Percentiles rank a stretch among this genome's conserved stretches.
These are phyloP conservation scores for Chaetoceros muelleri DNA, from an alignment of 108 stramenopile species.

Conservation along the genomic window DNA sequence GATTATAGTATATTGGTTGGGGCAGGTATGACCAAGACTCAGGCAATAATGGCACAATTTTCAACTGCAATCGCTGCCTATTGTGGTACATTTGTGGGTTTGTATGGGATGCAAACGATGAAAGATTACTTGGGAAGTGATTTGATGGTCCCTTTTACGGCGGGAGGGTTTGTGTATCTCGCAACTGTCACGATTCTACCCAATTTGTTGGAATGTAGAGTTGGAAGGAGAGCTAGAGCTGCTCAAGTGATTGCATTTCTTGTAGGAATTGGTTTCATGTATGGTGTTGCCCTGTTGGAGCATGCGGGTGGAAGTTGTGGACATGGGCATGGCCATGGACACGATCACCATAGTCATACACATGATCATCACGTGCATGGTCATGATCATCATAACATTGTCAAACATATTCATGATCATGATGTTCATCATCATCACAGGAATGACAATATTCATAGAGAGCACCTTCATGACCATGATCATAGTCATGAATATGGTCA, in stretches of 20 bases:
- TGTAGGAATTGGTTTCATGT: conserved; percentile 67
- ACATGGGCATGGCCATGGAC: conserved; percentile 9
- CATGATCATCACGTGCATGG: conserved; percentile 23
- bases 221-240: conserved; percentile 27
- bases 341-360: conserved; percentile 18
- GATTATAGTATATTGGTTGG: conserved; percentile 78
- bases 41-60: conserved; percentile 79
- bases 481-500: not conserved
- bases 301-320: conserved; percentile 17
- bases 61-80: conserved; percentile 77
- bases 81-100: conserved; percentile 62
- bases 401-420: conserved; percentile 11
- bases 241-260: conserved; percentile 41
- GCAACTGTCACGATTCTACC: conserved; percentile 68
- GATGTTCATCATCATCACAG: not conserved
- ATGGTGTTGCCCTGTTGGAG: conserved; percentile 53
- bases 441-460: not conserved
- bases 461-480: not conserved
- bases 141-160: conserved; percentile 50
- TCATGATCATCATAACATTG: conserved; percentile 11
- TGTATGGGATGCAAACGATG: conserved; percentile 24
- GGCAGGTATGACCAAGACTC: conserved; percentile 50
- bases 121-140: conserved; percentile 33
- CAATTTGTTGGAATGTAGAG: conserved; percentile 46
- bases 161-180: conserved; percentile 85